Conservation (phyloP, 2,329 filamentous ascomycete genomes). For the Escovopsis sp. region DNA sequence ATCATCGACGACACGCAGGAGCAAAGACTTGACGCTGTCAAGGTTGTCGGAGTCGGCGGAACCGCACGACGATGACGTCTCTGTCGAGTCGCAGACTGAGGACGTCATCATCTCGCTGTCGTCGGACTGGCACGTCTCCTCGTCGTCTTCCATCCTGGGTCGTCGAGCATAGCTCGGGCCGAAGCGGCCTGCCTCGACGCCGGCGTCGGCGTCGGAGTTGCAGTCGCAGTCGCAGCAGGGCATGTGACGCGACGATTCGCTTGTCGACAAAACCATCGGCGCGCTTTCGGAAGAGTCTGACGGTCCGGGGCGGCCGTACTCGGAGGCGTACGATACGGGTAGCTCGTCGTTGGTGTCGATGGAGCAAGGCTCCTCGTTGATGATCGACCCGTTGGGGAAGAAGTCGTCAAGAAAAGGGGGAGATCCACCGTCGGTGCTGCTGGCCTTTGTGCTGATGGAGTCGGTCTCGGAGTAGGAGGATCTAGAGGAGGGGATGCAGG, state of each 20-base stretch:
- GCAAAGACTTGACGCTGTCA: constrained; percentile 13
- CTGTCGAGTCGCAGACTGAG: constrained; percentile 31
- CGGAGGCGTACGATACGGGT: constrained; percentile 29
- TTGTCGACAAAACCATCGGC: constrained; percentile 12
- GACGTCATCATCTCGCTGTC: constrained; percentile 28
- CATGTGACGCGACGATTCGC: constrained; percentile 31
- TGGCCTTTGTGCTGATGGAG: constrained; percentile 24
- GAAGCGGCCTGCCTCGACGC: constrained; percentile 18
- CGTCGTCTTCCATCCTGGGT: constrained; percentile 17
- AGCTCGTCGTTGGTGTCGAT: constrained; percentile 10
- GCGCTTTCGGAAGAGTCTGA: constrained; percentile 18
- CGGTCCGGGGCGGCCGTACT: constrained; percentile 33
- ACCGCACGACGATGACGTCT: constrained; percentile 22
- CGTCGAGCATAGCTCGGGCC: constrained; percentile 16
- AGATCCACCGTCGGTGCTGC: constrained; percentile 23
- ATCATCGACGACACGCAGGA: constrained; percentile 13
- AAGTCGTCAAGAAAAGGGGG: constrained; percentile 26
- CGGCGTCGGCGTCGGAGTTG: no score
- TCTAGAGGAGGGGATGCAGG: constrained; percentile 18
- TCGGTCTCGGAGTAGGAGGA: constrained; percentile 25
- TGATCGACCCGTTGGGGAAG: constrained; percentile 17
- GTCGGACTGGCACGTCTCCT: constrained; percentile 29
- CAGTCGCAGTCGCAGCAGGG: constrained; percentile 38
- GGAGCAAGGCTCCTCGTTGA: constrained; percentile 30
- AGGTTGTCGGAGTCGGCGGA: constrained; percentile 16